Conservation (phyloP, 208 protist species). For the Wallacemonas rigidus region DNA sequence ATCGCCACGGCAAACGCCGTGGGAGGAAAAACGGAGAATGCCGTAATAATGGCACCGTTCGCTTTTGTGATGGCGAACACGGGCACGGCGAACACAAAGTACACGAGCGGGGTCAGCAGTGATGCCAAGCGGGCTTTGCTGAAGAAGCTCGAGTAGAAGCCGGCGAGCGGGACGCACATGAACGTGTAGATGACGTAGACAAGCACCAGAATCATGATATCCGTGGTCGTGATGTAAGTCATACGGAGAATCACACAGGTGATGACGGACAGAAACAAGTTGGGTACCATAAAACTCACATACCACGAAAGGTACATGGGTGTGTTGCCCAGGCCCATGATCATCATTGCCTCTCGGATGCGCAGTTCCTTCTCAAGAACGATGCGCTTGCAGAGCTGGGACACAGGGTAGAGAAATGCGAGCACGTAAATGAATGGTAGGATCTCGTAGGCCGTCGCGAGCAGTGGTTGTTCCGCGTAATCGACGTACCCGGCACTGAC, state of each 20-base stretch:
- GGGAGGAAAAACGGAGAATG: slow-evolving; percentile 43
- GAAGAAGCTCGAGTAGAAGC: slow-evolving; percentile 46
- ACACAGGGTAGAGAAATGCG: slow-evolving; percentile 49
- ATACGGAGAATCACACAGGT: slow-evolving; percentile 37
- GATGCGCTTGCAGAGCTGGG: slow-evolving; percentile 40
- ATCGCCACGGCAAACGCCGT: slow-evolving; percentile 43
- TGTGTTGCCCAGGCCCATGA: slow-evolving; percentile 52
- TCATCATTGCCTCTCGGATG: slow-evolving; percentile 53
- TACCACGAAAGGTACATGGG: slow-evolving; percentile 51
- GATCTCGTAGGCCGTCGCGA: slow-evolving; percentile 36
- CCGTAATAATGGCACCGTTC: slow-evolving; percentile 17
- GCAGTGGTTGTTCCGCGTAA: slow-evolving; percentile 48
- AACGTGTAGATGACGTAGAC: slow-evolving; percentile 48
- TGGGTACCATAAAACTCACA: slow-evolving; percentile 34
- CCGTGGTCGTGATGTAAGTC: slow-evolving; percentile 31
- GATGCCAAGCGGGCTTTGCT: slow-evolving; percentile 43
- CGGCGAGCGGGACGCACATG: slow-evolving; percentile 35
- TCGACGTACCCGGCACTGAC: slow-evolving; percentile 31
- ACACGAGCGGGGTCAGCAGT: slow-evolving; percentile 50
- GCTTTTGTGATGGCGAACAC: slow-evolving; percentile 47
- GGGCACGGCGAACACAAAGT: slow-evolving; percentile 43
- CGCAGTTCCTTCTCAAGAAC: slow-evolving; percentile 58
- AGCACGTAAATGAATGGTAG: slow-evolving; percentile 45
- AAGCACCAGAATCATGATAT: slow-evolving; percentile 22
- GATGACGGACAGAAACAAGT: slow-evolving; percentile 31